phyloP scores from a whole-genome alignment of 2,329 filamentous ascomycete species.

The Cercospora berteroae region DNA sequence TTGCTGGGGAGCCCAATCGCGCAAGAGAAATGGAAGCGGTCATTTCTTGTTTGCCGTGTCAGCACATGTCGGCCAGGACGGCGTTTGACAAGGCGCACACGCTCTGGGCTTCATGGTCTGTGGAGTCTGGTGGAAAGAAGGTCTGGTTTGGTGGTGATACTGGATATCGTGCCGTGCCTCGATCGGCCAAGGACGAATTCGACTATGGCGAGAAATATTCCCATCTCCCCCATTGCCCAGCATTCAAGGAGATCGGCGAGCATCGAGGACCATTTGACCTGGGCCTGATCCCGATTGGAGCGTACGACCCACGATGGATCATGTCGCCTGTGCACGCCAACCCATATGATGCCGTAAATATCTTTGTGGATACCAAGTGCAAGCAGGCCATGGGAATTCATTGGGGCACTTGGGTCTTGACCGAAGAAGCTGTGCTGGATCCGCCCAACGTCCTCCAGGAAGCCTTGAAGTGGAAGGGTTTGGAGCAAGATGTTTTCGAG shows the following conservation, averaged over 20 bases:
- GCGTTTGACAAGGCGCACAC: conserved; percentile 70
- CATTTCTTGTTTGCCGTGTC: conserved; percentile 77
- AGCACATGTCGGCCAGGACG: conserved; percentile 72
- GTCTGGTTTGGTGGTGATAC: conserved; percentile 87
- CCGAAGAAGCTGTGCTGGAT: conserved; percentile 79
- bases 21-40: conserved; percentile 59
- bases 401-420: conserved; percentile 86
- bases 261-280: conserved; percentile 84
- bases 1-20: not conserved
- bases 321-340: conserved; percentile 84
- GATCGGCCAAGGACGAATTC: conserved; percentile 60
- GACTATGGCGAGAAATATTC: conserved; percentile 67
- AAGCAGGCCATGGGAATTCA: conserved; percentile 79
- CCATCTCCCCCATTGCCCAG: conserved; percentile 70
- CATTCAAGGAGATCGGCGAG: conserved; percentile 79
- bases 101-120: conserved; percentile 84
- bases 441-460: conserved; percentile 71
- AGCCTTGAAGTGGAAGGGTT: conserved; percentile 65
- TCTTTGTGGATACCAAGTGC: conserved; percentile 81
- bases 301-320: conserved; percentile 70
- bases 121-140: conserved; percentile 70
- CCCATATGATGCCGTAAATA: conserved; percentile 83
- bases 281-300: conserved; percentile 89
- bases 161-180: conserved; percentile 77
- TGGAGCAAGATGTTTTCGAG: conserved; percentile 75